Evolutionary conservation across 2,329 filamentous ascomycete genomes (phyloP).

Genomic region (Diaporthe eres): DNA sequence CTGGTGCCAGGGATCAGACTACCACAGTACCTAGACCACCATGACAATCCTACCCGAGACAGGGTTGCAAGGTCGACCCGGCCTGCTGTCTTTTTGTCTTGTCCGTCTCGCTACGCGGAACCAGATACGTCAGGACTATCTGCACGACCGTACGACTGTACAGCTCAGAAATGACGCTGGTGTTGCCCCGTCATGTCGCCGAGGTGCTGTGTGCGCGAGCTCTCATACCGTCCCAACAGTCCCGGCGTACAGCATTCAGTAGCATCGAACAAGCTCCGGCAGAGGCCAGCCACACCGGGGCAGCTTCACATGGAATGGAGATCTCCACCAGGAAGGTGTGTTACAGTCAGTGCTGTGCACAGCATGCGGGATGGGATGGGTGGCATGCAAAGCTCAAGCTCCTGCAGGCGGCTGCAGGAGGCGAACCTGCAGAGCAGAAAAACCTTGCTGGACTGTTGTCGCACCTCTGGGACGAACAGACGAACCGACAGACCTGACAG

Average conservation of each 20-base stretch:
- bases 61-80: constrained; percentile 17
- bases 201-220: neutral
- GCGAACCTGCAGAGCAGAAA: constrained; percentile 8
- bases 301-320: constrained; percentile 1
- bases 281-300: constrained; percentile 10
- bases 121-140: neutral
- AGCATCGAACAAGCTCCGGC: constrained; percentile 1
- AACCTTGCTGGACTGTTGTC: constrained; percentile 27
- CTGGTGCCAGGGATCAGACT: neutral
- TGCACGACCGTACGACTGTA: neutral
- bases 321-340: constrained; percentile 8
- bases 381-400: constrained; percentile 13
- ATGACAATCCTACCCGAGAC: constrained; percentile 29
- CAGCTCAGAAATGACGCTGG: neutral
- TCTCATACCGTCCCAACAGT: neutral
- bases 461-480: neutral
- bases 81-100: neutral
- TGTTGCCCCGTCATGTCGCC: neutral
- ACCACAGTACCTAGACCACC: neutral
- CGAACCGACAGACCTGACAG: neutral
- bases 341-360: neutral
- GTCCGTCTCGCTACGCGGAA: constrained; percentile 1
- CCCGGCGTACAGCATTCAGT: constrained; percentile 3
- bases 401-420: constrained; percentile 23
- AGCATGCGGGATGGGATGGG: neutral